Base-by-base conservation (phyloP, 306 rosid genomes). In the Castanea crenata region DNA sequence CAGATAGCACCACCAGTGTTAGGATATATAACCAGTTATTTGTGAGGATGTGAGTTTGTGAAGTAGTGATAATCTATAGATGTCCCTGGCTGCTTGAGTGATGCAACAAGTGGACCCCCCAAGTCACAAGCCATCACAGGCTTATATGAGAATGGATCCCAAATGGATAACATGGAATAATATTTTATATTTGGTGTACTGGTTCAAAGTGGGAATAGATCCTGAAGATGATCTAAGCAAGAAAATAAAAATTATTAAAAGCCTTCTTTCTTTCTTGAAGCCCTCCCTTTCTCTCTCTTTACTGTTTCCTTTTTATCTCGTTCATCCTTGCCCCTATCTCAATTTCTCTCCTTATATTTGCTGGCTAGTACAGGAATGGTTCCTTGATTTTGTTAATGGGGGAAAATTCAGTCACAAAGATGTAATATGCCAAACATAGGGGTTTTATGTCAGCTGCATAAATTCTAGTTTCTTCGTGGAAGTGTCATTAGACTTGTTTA, bases 1-100 rank as follows among this genome's bases (percentile, higher is more conserved):
- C 73, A 56, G 73, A 41, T 29, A 65, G 61, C 64, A 81, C 55
- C 44, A 32, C 44, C 38, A 63, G 54, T 64, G 34, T 9, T 74
- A 49, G 49, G 41, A 64, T 71, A 61, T 55, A 16, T n/a, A 34
- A 23, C 25, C 72, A 0, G 27, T 68, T 68, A 19, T 13, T 68
- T 34, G 27, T 10, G 72, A 68, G 72, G 23, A 68, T 68, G 51
- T 18, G 51, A 64, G 70, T 64, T 29, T 67, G n/a, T 21, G 9
- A 34, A 32, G 71, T 64, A 20, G 16, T 68, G 71, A 3, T 65
- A 65, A 14, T 7, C 11, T 65, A 29, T 15, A 63, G 41, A 5
- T 15, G 46, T 64, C 34, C 46, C 21, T 15, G 18, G 70, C 34
- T 64, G 41, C 44, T 64, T 64, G 44, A 29, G 20, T 16, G 46